A percentile compares a stretch with the other conserved stretches of the same genome.
Evolutionary conservation across 2,329 filamentous ascomycete genomes (phyloP).

Genomic region (Akanthomyces lecanii): DNA sequence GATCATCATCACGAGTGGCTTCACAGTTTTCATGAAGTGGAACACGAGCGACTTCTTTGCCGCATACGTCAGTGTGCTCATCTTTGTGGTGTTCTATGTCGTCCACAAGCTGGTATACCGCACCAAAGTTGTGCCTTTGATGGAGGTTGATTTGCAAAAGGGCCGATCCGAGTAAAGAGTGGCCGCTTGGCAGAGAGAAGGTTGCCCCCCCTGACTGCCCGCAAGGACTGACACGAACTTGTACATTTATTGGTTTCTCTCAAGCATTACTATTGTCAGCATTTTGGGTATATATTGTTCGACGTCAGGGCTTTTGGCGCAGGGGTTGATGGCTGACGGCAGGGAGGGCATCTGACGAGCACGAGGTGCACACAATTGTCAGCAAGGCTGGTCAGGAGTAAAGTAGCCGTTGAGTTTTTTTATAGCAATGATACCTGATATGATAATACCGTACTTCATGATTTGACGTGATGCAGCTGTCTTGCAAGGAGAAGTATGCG

Average conservation of each 20-base stretch:
- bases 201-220: background rate
- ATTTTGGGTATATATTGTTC: background rate
- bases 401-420: background rate
- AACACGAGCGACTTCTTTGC: conserved; percentile 58
- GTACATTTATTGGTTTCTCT: conserved; percentile 9
- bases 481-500: background rate
- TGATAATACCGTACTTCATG: background rate
- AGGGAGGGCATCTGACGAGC: background rate
- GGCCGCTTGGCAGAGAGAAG: background rate
- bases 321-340: background rate
- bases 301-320: background rate
- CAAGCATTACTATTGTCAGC: background rate
- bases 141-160: conserved; percentile 33
- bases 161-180: conserved; percentile 21
- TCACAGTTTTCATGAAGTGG: conserved; percentile 64
- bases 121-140: conserved; percentile 35
- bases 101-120: conserved; percentile 54
- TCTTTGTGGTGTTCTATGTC: conserved; percentile 56
- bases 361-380: background rate
- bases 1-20: conserved; percentile 65
- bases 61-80: conserved; percentile 59
- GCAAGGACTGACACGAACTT: background rate
- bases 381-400: background rate
- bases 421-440: conserved; percentile 18
- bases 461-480: background rate